These are phyloP conservation scores for Avena insularis DNA, from an alignment of 176 grass and related monocot species.

Conservation along the genomic window DNA sequence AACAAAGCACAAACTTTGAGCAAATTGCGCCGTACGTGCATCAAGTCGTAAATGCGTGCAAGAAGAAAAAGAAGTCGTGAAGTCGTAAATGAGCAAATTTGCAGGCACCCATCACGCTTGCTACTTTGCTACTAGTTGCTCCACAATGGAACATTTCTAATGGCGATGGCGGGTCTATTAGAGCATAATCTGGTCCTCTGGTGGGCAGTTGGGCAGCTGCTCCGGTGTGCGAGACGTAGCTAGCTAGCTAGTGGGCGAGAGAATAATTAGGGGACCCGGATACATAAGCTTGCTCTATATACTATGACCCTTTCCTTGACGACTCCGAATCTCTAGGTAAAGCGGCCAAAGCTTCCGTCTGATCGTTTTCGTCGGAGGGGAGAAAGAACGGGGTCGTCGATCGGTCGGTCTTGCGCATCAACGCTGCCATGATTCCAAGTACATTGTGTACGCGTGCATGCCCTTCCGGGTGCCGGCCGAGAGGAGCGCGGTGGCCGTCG, in stretches of 20 bases:
- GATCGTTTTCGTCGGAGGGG: not conserved
- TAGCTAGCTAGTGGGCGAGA: not conserved
- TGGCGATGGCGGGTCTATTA: not conserved
- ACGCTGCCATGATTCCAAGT: not conserved
- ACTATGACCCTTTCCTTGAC: not conserved
- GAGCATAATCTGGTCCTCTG: not conserved
- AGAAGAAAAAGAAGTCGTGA: not conserved
- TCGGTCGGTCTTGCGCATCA: not conserved
- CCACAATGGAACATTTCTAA: slow-evolving; percentile 18
- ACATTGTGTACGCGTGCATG: not conserved
- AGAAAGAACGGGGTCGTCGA: not conserved
- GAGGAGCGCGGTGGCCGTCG: not conserved
- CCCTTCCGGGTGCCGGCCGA: not conserved
- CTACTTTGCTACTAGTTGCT: not conserved
- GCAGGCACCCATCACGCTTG: not conserved
- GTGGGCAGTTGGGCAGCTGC: not conserved
- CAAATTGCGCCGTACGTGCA: not conserved
- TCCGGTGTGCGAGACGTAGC: not conserved
- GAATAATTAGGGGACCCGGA: not conserved
- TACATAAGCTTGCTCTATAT: not conserved
- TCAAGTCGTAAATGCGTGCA: not conserved
- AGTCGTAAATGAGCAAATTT: no score
- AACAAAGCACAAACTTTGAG: not conserved
- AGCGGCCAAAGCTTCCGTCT: no score
- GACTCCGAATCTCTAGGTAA: slow-evolving; percentile 10